These are phyloP conservation scores for Leishmania mexicana DNA, from an alignment of 208 protist genomes.

Conservation along the genomic window DNA sequence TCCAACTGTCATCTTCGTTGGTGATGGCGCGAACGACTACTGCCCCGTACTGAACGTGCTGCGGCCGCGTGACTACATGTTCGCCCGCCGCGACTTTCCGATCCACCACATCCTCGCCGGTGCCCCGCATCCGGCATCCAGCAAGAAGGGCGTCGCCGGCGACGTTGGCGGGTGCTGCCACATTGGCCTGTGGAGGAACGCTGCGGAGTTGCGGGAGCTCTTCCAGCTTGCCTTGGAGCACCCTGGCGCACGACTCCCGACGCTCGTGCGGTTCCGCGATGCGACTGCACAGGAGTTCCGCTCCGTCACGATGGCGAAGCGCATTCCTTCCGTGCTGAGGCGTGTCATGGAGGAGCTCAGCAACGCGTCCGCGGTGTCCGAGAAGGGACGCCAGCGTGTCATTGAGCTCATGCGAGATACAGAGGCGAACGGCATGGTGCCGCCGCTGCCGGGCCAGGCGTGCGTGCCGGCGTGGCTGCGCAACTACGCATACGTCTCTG, in stretches of 20 bases:
- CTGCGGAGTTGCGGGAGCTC: conserved; percentile 59
- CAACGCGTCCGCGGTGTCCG: conserved; percentile 20
- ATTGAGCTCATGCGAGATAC: conserved; percentile 39
- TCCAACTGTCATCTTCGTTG: conserved; percentile 87
- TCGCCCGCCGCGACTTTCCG: conserved; percentile 65
- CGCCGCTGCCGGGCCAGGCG: conserved; percentile 67
- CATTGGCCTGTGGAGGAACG: conserved; percentile 72
- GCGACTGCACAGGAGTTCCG: conserved; percentile 69
- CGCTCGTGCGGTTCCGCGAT: conserved; percentile 81
- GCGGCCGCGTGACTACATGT: conserved; percentile 81
- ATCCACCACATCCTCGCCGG: conserved; percentile 57
- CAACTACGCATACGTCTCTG: conserved; percentile 61
- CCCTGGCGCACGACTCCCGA: conserved; percentile 61
- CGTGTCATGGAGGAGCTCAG: conserved; percentile 59
- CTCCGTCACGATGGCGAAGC: conserved; percentile 54
- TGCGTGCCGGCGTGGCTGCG: conserved; percentile 69
- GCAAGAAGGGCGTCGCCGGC: background rate
- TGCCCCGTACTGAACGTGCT: conserved; percentile 82
- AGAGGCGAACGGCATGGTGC: conserved; percentile 51
- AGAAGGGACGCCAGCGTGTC: conserved; percentile 28
- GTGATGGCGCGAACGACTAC: conserved; percentile 86
- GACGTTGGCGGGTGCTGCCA: conserved; percentile 71
- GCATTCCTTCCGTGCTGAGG: conserved; percentile 56
- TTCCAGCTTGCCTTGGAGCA: conserved; percentile 55
- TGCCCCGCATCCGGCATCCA: background rate